Base-by-base conservation (phyloP, 164 flowering plant genomes). In the Aristolochia contorta region DNA sequence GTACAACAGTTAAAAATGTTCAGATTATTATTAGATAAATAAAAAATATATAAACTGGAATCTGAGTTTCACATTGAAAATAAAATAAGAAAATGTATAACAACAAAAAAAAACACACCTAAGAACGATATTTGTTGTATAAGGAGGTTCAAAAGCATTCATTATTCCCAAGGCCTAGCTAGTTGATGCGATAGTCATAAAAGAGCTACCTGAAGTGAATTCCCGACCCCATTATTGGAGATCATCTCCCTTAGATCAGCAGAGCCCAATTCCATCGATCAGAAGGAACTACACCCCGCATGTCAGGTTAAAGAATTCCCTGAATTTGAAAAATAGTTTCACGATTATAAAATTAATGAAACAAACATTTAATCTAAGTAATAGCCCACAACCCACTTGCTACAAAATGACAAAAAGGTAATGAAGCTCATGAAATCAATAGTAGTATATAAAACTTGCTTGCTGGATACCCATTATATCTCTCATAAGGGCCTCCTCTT, bases 141-240 rank as follows among this genome's bases (percentile, higher is more conserved):
- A 93, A n/a, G n/a, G n/a, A 56, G 97, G 99, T 72, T 93, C 99
- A 76, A 93, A 93, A 65, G n/a, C 99, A 93, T 64, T 90, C 97
- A 68, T 93, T 93, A 70, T 93, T 93, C 54, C 99, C 99, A 68
- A 93, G 91, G 91, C 86, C 74, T 93, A 97, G 71, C 97, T 93
- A 61, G 99, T 93, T 62, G 99, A 93, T 57, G 99, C 99, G 74
- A 97, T 93, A 12, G 99, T 97, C 99, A 91, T 93, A n/a, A n/a
- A 12, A 93, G 96, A 22, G 96, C 95, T 21, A 94, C 72, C 56
- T 88, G 90, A 72, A 93, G 97, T 22, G 99, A 93, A 69, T 93
- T 93, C 61, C 96, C 75, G 19, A 90, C 69, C 16, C 97, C 99
- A 80, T 81, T 74, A 24, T 69, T 71, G 9, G 82, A 68, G 59